Evolutionary conservation across 768 basidiomycete genomes (phyloP), one percentile per base, ranked within the genome.

Genomic region (Psilocybe sp.): DNA sequence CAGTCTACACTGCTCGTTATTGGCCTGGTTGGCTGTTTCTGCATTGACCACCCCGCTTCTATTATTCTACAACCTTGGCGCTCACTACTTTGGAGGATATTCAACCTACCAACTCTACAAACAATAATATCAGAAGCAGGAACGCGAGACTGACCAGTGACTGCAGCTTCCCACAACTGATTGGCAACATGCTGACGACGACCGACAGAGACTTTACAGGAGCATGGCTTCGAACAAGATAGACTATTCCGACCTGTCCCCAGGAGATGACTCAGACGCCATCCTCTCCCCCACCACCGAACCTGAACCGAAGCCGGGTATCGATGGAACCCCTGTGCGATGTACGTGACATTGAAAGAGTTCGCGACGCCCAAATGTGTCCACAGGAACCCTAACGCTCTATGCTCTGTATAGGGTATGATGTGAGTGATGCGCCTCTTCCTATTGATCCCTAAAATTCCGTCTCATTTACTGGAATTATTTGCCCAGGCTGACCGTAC

Each of bases 311-410:
- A 76, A 71, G 46, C 89, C 89, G 47, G 89, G 89, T 33, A 52
- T 91, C 19, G 69, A 85, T 65, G 89, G 89, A 19, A 69, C 76
- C 32, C 89, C 90, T 38, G 89, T 92, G 50, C 79, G 87, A 59
- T 92, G 90, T 92, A 71, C 74, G 89, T 79, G 42, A 57, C 38
- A n/a, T 34, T 38, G 50, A 44, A 48, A 19, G 23, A 28, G 46
- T 54, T 52, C 53, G 49, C 53, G 46, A 51, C 50, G 41, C 44
- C 49, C 35, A 50, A 53, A 53, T 55, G 54, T 51, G 47, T 42
- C 35, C 23, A 28, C 23, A 28, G 23, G 23, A 28, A 28, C 7
- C 23, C 23, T 53, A 54, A 55, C 44, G 19, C 38, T 46, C 47
- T 51, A 53, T 56, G 19, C 37, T 46, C 59, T 56, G 53, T 59